Conservation (phyloP, 176 grass and related monocot genomes). For the Pontederia paniculata region DNA sequence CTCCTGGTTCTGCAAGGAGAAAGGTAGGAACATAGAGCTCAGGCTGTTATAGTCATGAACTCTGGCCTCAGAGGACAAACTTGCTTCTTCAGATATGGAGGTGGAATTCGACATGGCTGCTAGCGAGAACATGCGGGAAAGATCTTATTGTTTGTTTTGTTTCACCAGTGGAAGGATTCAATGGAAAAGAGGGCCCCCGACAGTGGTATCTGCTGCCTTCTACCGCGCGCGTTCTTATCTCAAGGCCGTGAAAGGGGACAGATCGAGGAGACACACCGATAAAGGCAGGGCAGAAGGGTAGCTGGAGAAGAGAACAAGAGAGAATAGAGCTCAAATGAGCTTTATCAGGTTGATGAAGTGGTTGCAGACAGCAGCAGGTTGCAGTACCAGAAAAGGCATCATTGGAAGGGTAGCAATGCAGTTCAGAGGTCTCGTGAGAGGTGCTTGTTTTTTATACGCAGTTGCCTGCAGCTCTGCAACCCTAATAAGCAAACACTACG, state of each 20-base stretch:
- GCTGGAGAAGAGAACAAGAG: background rate
- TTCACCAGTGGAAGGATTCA: background rate
- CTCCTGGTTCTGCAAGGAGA: conserved; percentile 3
- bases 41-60: conserved; percentile 30
- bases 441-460: background rate
- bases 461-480: conserved; percentile 17
- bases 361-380: background rate
- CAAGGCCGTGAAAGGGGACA: background rate
- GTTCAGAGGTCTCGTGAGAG: background rate
- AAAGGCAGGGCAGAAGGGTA: background rate
- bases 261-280: too few relatives aligned
- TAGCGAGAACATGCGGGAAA: conserved; percentile 3
- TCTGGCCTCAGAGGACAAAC: conserved; percentile 17
- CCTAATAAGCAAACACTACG: conserved; percentile 4
- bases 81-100: conserved; percentile 24
- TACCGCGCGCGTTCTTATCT: conserved; percentile 5
- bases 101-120: conserved; percentile 14
- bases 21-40: conserved; percentile 17
- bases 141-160: background rate
- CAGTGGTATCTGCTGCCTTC: conserved; percentile 1
- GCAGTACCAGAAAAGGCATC: conserved; percentile 13
- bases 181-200: background rate
- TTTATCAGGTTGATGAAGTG: background rate
- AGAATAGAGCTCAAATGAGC: background rate
- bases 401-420: background rate